Percentiles rank a stretch among this genome's conserved stretches.
These are phyloP conservation scores for Aspergillus proliferans DNA, from an alignment of 2,329 filamentous ascomycete genomes.

Conservation along the genomic window DNA sequence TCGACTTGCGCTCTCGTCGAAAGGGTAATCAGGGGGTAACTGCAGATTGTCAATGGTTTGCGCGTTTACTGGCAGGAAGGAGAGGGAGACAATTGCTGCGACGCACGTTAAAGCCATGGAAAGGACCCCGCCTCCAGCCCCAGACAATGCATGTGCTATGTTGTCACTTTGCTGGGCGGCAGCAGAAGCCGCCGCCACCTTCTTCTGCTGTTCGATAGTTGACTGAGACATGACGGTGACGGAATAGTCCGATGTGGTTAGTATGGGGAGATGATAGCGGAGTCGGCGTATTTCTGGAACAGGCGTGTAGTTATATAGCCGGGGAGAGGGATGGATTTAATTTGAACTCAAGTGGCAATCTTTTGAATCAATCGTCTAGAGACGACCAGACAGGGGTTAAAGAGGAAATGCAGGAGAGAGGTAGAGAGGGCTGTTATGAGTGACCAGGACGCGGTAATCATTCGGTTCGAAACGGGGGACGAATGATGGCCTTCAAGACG, in stretches of 20 bases:
- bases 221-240: conserved; percentile 33
- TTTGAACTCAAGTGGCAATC: background rate
- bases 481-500: conserved; percentile 26
- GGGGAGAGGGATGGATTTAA: background rate
- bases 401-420: conserved; percentile 5
- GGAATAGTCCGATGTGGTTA: background rate
- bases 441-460: conserved; percentile 18
- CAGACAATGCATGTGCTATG: conserved; percentile 88
- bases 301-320: no score
- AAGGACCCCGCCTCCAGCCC: conserved; percentile 85
- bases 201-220: conserved; percentile 30
- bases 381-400: background rate
- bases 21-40: conserved; percentile 93
- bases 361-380: background rate
- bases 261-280: background rate
- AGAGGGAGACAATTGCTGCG: conserved; percentile 3
- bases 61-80: conserved; percentile 3
- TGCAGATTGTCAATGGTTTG: conserved; percentile 31
- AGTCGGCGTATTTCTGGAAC: no score
- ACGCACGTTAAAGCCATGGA: conserved; percentile 89
- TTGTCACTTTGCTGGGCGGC: conserved; percentile 85
- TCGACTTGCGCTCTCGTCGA: conserved; percentile 97
- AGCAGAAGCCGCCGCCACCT: conserved; percentile 48
- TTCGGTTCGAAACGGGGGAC: conserved; percentile 20
- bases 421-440: conserved; percentile 2